phyloP scores from a whole-genome alignment of 805 yeast genomes.

The Lachancea fermentati region DNA sequence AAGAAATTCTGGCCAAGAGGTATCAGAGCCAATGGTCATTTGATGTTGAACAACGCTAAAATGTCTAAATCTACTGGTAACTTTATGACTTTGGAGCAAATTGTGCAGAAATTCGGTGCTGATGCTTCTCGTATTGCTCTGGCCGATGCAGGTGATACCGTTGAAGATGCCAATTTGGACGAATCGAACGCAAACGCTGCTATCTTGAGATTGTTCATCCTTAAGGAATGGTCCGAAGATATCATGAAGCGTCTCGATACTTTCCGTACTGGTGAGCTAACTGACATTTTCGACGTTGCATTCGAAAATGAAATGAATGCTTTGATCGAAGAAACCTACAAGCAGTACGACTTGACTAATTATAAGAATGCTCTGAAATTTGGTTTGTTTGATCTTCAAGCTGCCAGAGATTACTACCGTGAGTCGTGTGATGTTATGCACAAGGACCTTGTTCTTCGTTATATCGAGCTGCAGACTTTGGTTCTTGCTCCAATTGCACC shows the following conservation, averaged over 20 bases:
- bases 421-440: conserved; percentile 72
- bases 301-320: conserved; percentile 91
- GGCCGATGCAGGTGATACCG: conserved; percentile 97
- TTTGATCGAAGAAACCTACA: conserved; percentile 67
- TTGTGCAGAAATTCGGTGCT: conserved; percentile 87
- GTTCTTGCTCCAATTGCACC: conserved; percentile 91
- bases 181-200: conserved; percentile 97
- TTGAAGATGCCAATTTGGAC: conserved; percentile 97
- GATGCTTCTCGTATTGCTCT: conserved; percentile 96
- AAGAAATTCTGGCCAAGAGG: conserved; percentile 90
- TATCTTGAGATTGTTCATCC: conserved; percentile 81
- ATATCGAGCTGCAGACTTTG: conserved; percentile 81
- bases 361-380: conserved; percentile 86
- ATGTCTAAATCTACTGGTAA: conserved; percentile 98
- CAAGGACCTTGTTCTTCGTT: conserved; percentile 69
- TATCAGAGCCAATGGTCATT: conserved; percentile 91
- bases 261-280: conserved; percentile 49
- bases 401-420: conserved; percentile 94
- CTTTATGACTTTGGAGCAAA: conserved; percentile 83
- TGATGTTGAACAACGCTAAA: conserved; percentile 91
- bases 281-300: conserved; percentile 74
- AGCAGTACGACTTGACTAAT: conserved; percentile 63
- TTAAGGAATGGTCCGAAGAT: conserved; percentile 95
- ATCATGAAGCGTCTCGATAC: conserved; percentile 44
- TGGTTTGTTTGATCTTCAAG: conserved; percentile 91